Evolutionary conservation across 495 filamentous ascomycete genomes (phyloP), one percentile per base, ranked within the genome.

Genomic region (Lepraria neglecta): DNA sequence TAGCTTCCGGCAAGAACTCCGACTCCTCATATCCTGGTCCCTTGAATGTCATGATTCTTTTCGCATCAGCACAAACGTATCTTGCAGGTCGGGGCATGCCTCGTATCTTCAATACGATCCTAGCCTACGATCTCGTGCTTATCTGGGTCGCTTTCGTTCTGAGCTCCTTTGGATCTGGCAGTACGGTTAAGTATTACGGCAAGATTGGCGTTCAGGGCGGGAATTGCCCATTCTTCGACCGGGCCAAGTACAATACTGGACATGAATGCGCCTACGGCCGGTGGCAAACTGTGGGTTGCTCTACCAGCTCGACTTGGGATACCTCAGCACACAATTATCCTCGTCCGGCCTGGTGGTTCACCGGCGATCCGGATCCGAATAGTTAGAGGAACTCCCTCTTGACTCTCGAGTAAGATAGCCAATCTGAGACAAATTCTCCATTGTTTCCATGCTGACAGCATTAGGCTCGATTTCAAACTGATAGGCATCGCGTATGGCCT

Each of bases 21-120:
- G 28, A 50, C 21, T 24, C 24, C 1, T 50, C 46, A 27, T 50
- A 50, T 50, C 46, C 46, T 10, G 46, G 46, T n/a, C 46, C 46
- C 28, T 27, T 50, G 12, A 50, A n/a, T 15, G 46, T 50, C 21
- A 50, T 50, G 46, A 50, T 50, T 14, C 46, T 50, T 6, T 50
- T 50, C 46, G 46, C 46, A 10, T 50, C 46, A 9, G 46, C 46
- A 4, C 46, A 50, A 27, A 50, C 46, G 12, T 50, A 50, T 50
- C 46, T 50, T 50, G 46, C 46, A 27, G 46, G 46, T 19, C 46
- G 46, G 21, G 46, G 46, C 46, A 50, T 50, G 19, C 46, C 46
- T 28, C 46, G 46, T 50, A 14, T 50, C 19, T 50, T 50, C 46
- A 50, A 50, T 17, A 14, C 15, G 21, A 50, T 50, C 21, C 46